phyloP scores from a whole-genome alignment of 2,329 filamentous ascomycete species.

The Sporothrix variecibatus region DNA sequence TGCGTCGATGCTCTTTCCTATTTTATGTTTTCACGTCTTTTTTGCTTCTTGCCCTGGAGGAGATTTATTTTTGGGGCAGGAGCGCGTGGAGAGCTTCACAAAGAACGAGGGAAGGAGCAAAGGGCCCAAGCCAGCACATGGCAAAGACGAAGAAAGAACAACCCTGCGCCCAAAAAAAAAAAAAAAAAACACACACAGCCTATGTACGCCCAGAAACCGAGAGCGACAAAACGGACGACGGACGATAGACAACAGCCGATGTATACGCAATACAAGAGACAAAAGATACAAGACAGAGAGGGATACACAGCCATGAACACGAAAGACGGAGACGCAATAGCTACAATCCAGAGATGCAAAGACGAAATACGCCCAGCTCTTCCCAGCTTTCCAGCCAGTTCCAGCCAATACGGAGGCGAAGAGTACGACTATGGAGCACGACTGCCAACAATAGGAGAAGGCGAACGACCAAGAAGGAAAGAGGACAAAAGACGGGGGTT shows the following conservation, averaged over 20 bases:
- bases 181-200: too few species aligned
- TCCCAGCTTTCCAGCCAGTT: background rate
- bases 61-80: conserved; percentile 5
- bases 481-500: background rate
- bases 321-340: background rate
- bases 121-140: background rate
- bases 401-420: background rate
- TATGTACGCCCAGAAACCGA: background rate
- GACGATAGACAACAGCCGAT: background rate
- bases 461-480: background rate
- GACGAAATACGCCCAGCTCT: background rate
- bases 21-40: background rate
- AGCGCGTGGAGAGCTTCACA: background rate
- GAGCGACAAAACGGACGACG: background rate
- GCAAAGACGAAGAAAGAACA: background rate
- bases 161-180: background rate
- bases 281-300: background rate
- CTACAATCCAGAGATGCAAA: too few species aligned
- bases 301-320: background rate
- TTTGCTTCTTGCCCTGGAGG: background rate
- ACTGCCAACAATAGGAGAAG: background rate
- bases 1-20: background rate
- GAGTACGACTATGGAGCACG: background rate
- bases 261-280: background rate
- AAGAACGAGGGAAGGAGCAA: background rate